Evolutionary conservation across 176 grass and related monocot species (phyloP), one percentile per base, ranked within the genome.

Genomic region (Lolium perenne): DNA sequence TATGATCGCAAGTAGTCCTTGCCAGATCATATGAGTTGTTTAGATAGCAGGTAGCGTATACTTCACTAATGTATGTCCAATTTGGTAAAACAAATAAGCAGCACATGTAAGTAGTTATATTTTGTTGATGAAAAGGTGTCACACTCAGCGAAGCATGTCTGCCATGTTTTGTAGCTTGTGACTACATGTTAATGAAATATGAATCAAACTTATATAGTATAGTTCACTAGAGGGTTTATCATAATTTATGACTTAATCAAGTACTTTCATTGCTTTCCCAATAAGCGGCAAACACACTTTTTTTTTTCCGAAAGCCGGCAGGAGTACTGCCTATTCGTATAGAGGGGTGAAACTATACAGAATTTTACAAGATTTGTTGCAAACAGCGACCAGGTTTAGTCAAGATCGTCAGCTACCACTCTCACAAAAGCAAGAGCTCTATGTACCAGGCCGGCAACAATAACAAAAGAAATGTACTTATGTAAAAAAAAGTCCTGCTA

Each of bases 171-270:
- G 63, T 8, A 38, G 17, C 25, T 54, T 68, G 26, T 71, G 18
- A 40, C 16, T 70, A 11, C 25, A 22, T 68, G 26, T 68, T 51
- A 14, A 68, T n/a, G 26, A 53, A 32, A 38, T 54, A 68, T 68
- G 18, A 51, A 81, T 38, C 18, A 68, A 10, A 38, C 46, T 3
- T 65, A 50, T 50, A 55, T 76, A n/a, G 29, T 35, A 16, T 38
- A 71, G n/a, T 51, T 67, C 38, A 81, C 47, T 69, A 68, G 79
- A 38, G 8, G 53, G 17, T 38, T 40, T 58, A 58, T 78, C 53
- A 21, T 76, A 53, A 10, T 76, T 54, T 64, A 80, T 66, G 21
- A 80, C 48, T 23, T 45, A 22, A 22, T 68, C 25, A 21, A 71
- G n/a, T 82, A 49, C 41, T 54, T 35, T 65, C 8, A 4, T 21